A percentile compares a stretch with the other conserved stretches of the same genome.
Evolutionary conservation across 2,329 filamentous ascomycete genomes (phyloP).

Genomic region (Fusarium albidum): DNA sequence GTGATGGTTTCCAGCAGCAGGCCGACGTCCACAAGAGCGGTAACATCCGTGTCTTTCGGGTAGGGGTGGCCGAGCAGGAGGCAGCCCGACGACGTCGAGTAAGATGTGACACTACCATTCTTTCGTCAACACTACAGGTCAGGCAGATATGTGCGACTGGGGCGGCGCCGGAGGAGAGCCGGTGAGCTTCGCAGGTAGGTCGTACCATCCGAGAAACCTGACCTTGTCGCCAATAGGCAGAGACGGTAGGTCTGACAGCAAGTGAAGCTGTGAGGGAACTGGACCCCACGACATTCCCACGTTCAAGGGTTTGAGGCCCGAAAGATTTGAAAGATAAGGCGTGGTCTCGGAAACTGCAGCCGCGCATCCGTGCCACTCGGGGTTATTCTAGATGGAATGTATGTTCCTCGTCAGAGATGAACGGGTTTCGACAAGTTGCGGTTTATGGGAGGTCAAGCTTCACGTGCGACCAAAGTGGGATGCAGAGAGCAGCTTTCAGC

Average conservation of each 20-base stretch:
- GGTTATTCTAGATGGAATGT: too few species aligned
- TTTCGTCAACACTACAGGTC: constrained; percentile 39
- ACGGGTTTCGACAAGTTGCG: constrained; percentile 17
- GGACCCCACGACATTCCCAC: constrained; percentile 64
- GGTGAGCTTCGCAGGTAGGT: constrained; percentile 34
- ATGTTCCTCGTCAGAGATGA: not conserved
- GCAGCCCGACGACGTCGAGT: constrained; percentile 62
- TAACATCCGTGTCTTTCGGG: constrained; percentile 55
- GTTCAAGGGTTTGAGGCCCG: constrained; percentile 22
- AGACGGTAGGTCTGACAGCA: constrained; percentile 67
- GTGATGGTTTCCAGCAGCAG: constrained; percentile 74
- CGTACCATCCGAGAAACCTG: constrained; percentile 91
- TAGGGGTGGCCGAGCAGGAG: constrained; percentile 75
- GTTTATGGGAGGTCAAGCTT: constrained; percentile 18
- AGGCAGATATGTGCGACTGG: constrained; percentile 12
- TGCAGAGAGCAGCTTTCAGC: not conserved
- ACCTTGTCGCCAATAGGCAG: constrained; percentile 75
- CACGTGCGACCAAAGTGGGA: constrained; percentile 19
- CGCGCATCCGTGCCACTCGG: too few species aligned
- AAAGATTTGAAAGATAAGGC: constrained; percentile 19
- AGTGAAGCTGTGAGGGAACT: constrained; percentile 69
- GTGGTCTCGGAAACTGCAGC: too few species aligned
- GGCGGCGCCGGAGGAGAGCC: constrained; percentile 2
- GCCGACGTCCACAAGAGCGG: constrained; percentile 73
- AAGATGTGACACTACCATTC: constrained; percentile 56